Evolutionary conservation across 305 asterid genomes (phyloP).

Genomic region (Solanum hybrid): DNA sequence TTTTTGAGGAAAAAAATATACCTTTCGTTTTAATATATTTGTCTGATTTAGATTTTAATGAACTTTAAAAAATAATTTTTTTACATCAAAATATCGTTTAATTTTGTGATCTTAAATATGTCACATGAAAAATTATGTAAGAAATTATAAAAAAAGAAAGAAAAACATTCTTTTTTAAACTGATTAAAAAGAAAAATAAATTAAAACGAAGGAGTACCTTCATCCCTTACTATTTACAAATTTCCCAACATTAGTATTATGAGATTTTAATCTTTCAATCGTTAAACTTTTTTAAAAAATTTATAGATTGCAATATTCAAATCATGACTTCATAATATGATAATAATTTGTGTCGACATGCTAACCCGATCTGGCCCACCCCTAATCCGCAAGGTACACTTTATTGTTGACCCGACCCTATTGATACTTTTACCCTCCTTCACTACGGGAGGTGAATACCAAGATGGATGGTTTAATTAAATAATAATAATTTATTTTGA

Average conservation of each 20-base stretch:
- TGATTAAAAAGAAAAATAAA: too few species aligned
- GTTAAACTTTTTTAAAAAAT: neutral
- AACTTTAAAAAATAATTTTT: too few species aligned
- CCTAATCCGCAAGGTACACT: neutral
- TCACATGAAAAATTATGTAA: neutral
- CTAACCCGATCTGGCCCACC: too few species aligned
- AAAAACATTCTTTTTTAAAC: too few species aligned
- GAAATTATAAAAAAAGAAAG: too few species aligned
- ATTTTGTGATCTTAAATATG: too few species aligned
- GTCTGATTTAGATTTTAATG: too few species aligned
- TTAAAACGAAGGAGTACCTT: neutral
- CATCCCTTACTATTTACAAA: neutral
- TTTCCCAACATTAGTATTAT: neutral
- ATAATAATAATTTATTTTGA: too few species aligned
- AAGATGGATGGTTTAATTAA: neutral
- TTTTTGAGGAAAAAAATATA: neutral
- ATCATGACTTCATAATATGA: too few species aligned
- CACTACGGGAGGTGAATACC: neutral
- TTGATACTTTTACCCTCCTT: neutral
- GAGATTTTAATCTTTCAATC: neutral
- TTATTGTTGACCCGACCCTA: neutral
- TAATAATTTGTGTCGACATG: too few species aligned
- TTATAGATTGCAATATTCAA: neutral
- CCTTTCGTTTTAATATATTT: too few species aligned
- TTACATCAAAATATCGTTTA: too few species aligned